phyloP scores from a whole-genome alignment of 2,329 filamentous ascomycete species.

The Emergomyces orientalis region DNA sequence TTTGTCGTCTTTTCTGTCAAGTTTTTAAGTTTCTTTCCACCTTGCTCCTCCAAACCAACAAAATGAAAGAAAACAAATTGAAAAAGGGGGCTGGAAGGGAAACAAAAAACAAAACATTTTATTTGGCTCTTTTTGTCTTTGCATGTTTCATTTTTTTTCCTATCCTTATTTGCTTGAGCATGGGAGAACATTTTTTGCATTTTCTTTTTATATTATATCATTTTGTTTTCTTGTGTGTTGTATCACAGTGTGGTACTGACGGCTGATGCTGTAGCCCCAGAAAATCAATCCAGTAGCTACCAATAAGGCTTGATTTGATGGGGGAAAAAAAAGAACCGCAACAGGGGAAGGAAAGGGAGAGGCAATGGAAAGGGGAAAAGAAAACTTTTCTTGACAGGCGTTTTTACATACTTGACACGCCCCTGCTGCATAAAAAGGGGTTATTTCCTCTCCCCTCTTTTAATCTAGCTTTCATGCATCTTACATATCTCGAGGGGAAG shows the following conservation, averaged over 20 bases:
- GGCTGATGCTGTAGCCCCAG: conserved; percentile 22
- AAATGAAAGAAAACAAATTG: conserved; percentile 2
- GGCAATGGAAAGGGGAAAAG: not conserved
- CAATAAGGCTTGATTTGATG: conserved; percentile 16
- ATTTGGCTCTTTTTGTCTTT: not conserved
- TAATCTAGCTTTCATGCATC: not conserved
- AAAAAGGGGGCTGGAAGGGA: not conserved
- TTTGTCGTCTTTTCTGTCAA: not conserved
- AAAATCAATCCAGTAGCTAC: conserved; percentile 23
- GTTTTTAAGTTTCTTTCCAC: not conserved
- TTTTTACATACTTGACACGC: not conserved
- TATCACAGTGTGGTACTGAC: conserved; percentile 22
- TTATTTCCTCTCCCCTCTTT: not conserved
- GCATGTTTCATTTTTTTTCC: not conserved
- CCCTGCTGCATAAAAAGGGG: not conserved
- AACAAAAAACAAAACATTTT: not conserved
- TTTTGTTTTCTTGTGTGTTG: conserved; percentile 13
- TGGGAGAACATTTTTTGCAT: not conserved
- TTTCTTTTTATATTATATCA: conserved; percentile 8
- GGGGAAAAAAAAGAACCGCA: not conserved
- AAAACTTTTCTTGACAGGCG: not conserved
- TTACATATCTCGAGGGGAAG: not conserved
- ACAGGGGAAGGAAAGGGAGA: not conserved
- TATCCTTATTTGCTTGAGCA: not conserved
- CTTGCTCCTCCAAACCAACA: not conserved